Conservation (phyloP, 2,329 filamentous ascomycete species). For the Fusarium oxysporum region DNA sequence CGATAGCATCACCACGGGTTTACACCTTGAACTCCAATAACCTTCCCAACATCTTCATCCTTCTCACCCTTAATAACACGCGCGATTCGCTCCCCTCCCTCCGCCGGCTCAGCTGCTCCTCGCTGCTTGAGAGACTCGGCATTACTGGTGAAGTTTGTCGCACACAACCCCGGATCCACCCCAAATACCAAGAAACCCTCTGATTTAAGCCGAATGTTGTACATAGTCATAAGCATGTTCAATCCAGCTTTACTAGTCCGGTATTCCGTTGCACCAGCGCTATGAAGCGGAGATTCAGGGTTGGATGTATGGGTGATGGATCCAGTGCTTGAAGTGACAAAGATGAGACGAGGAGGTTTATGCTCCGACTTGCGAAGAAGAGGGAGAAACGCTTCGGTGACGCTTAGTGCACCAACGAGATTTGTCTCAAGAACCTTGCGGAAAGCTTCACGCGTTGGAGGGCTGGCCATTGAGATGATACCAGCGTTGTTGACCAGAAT, state of each 20-base stretch:
- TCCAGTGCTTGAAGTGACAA: conserved; percentile 11
- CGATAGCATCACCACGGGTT: background rate
- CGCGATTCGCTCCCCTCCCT: conserved; percentile 1
- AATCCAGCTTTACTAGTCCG: conserved; percentile 13
- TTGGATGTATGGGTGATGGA: conserved; percentile 7
- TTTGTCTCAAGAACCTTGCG: conserved; percentile 5
- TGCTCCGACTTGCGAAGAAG: conserved; percentile 11
- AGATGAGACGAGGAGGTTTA: conserved; percentile 2
- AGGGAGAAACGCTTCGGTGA: background rate
- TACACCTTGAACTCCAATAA: background rate
- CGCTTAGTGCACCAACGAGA: conserved; percentile 6
- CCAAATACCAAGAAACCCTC: conserved; percentile 13
- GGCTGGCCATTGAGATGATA: background rate
- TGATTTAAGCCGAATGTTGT: background rate
- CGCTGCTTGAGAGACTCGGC: background rate
- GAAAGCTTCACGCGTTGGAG: conserved; percentile 8
- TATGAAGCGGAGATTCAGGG: background rate
- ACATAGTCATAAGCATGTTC: conserved; percentile 20
- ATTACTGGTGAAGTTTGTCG: conserved; percentile 4
- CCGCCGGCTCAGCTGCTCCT: background rate
- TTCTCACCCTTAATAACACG: background rate
- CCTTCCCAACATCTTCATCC: background rate
- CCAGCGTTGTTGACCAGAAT: conserved; percentile 17
- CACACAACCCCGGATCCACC: conserved; percentile 9
- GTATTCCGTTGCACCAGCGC: background rate